Conservation (phyloP, 169 alveolate genomes). For the Eimeria necatrix region DNA sequence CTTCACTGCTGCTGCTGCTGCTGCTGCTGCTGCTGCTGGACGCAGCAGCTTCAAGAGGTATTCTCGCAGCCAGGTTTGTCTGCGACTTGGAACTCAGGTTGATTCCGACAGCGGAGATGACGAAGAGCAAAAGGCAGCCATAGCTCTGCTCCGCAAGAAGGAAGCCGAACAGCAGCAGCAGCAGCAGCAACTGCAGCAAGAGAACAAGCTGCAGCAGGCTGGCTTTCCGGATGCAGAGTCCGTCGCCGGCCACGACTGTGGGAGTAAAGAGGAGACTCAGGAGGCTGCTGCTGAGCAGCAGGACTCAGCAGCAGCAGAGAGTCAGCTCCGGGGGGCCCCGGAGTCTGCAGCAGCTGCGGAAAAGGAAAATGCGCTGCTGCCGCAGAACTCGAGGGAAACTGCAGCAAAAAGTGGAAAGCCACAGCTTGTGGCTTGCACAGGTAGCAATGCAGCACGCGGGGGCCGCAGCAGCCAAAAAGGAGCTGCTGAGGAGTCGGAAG, state of each 20-base stretch:
- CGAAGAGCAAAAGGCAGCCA: conserved; percentile 42
- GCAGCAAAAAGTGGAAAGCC: background rate
- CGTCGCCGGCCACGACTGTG: background rate
- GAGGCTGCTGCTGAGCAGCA: background rate
- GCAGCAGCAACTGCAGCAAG: background rate
- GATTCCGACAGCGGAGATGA: conserved; percentile 69
- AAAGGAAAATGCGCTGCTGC: background rate
- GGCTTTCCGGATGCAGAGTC: background rate
- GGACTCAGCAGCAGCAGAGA: background rate
- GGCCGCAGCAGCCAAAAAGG: background rate
- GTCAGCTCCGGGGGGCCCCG: background rate
- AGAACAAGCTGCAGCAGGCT: background rate
- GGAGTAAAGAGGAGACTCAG: too few relatives aligned
- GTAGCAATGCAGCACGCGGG: background rate
- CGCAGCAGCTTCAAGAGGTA: background rate
- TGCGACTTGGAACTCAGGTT: background rate
- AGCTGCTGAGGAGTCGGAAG: background rate
- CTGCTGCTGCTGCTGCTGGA: background rate
- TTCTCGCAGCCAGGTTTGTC: background rate
- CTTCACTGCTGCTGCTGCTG: background rate
- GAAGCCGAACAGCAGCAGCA: conserved; percentile 41
- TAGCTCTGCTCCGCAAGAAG: background rate
- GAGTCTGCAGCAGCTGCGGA: background rate
- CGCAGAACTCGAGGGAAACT: background rate
- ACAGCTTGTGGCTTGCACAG: background rate